Conservation (phyloP, 169 alveolate genomes). For the Plasmodium coatneyi region DNA sequence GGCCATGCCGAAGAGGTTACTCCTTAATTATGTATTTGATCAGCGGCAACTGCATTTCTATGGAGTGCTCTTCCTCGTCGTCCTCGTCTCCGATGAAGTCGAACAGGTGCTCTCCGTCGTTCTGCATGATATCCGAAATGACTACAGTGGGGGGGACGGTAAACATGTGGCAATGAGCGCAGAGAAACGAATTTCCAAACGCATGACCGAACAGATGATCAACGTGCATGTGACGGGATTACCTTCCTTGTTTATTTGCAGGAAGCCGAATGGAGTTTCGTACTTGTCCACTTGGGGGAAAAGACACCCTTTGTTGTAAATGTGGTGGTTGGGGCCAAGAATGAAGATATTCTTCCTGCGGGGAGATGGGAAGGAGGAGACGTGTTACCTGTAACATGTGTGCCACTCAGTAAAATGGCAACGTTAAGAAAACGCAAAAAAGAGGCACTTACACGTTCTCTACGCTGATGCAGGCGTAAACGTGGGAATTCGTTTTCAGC, state of each 20-base stretch:
- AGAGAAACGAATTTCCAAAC: not conserved
- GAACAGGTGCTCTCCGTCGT: slow-evolving; percentile 17
- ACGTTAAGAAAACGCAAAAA: not conserved
- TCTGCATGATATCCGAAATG: slow-evolving; percentile 43
- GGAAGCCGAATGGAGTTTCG: slow-evolving; percentile 94
- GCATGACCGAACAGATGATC: no score
- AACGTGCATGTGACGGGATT: slow-evolving; percentile 7
- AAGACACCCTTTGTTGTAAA: slow-evolving; percentile 90
- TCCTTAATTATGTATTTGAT: slow-evolving; percentile 85
- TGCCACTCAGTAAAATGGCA: not conserved
- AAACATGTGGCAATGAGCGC: not conserved
- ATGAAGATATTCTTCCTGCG: slow-evolving; percentile 89
- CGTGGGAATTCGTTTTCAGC: slow-evolving; percentile 93
- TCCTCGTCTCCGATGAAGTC: slow-evolving; percentile 32
- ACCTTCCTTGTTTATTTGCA: slow-evolving; percentile 86
- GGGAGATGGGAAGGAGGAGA: not conserved
- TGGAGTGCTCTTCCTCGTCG: slow-evolving; percentile 91
- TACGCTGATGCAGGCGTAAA: slow-evolving; percentile 88
- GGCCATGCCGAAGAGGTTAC: slow-evolving; percentile 14
- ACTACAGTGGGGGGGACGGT: not conserved
- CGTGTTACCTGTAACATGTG: not conserved
- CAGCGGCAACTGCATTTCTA: slow-evolving; percentile 92
- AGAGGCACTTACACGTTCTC: slow-evolving; percentile 73
- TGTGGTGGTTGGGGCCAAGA: slow-evolving; percentile 96
- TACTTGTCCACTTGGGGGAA: slow-evolving; percentile 78